These are phyloP conservation scores for Pleurotus ostreatus DNA, from an alignment of 768 basidiomycete species.

Conservation along the genomic window DNA sequence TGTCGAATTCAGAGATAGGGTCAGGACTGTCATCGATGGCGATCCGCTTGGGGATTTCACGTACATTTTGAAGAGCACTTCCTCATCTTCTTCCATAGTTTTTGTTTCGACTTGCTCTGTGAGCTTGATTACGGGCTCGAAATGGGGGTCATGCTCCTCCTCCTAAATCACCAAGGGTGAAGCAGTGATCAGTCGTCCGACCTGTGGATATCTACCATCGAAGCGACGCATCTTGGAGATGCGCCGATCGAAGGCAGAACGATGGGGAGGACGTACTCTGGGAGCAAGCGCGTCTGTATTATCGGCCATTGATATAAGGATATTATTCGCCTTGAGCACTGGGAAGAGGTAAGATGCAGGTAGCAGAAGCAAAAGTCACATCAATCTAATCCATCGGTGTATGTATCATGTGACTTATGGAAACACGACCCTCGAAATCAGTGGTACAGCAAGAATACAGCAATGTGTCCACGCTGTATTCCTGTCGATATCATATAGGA, in stretches of 20 bases:
- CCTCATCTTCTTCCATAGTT: slow-evolving; percentile 94
- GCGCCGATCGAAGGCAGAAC: neutral
- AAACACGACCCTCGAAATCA: too few species aligned
- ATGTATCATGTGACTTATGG: slow-evolving; percentile 6
- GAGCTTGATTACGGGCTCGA: slow-evolving; percentile 95
- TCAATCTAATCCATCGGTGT: slow-evolving; percentile 8
- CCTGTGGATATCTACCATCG: slow-evolving; percentile 1
- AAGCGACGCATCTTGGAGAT: slow-evolving; percentile 11
- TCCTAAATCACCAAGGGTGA: slow-evolving; percentile 33
- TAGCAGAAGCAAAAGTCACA: neutral
- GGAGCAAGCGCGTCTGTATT: slow-evolving; percentile 62
- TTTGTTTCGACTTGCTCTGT: slow-evolving; percentile 94
- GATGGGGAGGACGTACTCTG: slow-evolving; percentile 46
- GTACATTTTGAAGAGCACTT: slow-evolving; percentile 93
- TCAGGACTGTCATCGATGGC: slow-evolving; percentile 26
- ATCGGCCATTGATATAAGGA: slow-evolving; percentile 48
- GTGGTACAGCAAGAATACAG: too few species aligned
- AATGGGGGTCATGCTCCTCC: slow-evolving; percentile 86
- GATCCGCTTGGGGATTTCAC: slow-evolving; percentile 37
- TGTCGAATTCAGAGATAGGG: slow-evolving; percentile 7
- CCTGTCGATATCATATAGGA: too few species aligned
- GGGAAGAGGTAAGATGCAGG: slow-evolving; percentile 7
- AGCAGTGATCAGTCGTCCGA: slow-evolving; percentile 12
- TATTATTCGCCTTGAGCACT: slow-evolving; percentile 12
- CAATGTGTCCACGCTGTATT: too few species aligned